Conservation (phyloP, 352 stramenopile species). For the Globisporangium heterothallicum region DNA sequence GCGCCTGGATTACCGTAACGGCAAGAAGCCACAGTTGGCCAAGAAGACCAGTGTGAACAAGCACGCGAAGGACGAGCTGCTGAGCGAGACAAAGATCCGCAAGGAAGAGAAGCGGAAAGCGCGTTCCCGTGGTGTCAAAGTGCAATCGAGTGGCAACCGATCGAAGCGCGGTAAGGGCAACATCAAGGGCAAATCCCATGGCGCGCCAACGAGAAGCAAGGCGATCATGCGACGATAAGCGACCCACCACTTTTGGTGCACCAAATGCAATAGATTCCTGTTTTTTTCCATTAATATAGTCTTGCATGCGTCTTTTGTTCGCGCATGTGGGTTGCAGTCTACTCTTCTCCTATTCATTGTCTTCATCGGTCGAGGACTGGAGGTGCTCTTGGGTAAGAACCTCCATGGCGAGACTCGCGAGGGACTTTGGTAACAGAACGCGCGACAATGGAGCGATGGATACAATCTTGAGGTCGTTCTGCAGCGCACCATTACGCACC, state of each 20-base stretch:
- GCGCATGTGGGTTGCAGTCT: no score
- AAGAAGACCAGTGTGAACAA: slow-evolving; percentile 61
- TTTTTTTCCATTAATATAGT: background rate
- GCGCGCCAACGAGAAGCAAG: slow-evolving; percentile 80
- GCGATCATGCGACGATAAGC: slow-evolving; percentile 56
- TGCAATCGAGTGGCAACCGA: slow-evolving; percentile 26
- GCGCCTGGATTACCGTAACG: slow-evolving; percentile 69
- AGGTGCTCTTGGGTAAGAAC: slow-evolving; percentile 19
- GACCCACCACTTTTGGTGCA: background rate
- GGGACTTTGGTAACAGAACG: slow-evolving; percentile 38
- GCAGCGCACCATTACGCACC: no score
- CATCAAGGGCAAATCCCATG: slow-evolving; percentile 69
- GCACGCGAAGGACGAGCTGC: slow-evolving; percentile 72
- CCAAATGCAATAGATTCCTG: background rate
- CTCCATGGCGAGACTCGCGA: slow-evolving; percentile 31
- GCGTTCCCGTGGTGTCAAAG: slow-evolving; percentile 72
- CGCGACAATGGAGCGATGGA: slow-evolving; percentile 33
- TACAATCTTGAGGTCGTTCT: slow-evolving; percentile 47
- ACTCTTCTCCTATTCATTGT: background rate
- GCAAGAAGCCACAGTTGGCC: slow-evolving; percentile 55
- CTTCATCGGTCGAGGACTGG: background rate
- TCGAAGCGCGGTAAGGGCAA: slow-evolving; percentile 29
- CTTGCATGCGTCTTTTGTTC: background rate
- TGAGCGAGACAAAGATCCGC: slow-evolving; percentile 73
- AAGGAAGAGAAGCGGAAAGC: slow-evolving; percentile 85